Conservation (phyloP, 2,329 filamentous ascomycete species). For the Aspergillus quadrilineatus region DNA sequence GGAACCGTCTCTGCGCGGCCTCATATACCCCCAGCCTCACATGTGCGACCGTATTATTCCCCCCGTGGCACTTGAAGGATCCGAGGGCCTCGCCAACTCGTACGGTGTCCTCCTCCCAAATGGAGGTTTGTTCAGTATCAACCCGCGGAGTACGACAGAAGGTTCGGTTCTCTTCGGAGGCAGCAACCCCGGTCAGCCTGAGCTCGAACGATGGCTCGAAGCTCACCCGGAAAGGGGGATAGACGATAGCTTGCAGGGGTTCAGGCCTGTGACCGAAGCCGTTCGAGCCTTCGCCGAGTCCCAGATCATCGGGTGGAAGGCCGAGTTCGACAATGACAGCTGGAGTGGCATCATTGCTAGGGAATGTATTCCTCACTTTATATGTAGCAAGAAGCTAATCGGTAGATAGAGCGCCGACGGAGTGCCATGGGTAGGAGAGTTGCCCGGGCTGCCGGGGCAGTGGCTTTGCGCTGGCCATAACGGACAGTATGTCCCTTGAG, state of each 20-base stretch:
- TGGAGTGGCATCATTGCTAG: constrained; percentile 4
- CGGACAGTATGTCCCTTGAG: constrained; percentile 1
- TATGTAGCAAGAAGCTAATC: neutral
- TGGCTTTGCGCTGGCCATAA: constrained; percentile 10
- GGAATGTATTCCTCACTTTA: neutral
- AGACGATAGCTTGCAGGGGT: neutral
- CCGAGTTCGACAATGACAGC: neutral
- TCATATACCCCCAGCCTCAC: constrained; percentile 1
- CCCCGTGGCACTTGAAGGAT: neutral
- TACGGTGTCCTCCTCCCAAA: constrained; percentile 3
- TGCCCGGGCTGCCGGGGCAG: neutral
- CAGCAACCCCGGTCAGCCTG: constrained; percentile 1
- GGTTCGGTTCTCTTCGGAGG: neutral
- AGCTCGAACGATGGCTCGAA: neutral
- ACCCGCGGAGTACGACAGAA: neutral
- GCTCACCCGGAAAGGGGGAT: neutral
- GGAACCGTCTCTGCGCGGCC: constrained; percentile 1
- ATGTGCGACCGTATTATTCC: constrained; percentile 5
- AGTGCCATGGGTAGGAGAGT: constrained; percentile 4
- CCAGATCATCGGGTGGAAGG: neutral
- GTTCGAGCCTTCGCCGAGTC: neutral
- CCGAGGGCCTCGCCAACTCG: neutral
- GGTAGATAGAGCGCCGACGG: neutral
- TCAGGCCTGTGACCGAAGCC: neutral
- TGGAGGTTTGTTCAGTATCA: neutral